phyloP scores from a whole-genome alignment of 306 rosid species.

The Carpinus fangiana region DNA sequence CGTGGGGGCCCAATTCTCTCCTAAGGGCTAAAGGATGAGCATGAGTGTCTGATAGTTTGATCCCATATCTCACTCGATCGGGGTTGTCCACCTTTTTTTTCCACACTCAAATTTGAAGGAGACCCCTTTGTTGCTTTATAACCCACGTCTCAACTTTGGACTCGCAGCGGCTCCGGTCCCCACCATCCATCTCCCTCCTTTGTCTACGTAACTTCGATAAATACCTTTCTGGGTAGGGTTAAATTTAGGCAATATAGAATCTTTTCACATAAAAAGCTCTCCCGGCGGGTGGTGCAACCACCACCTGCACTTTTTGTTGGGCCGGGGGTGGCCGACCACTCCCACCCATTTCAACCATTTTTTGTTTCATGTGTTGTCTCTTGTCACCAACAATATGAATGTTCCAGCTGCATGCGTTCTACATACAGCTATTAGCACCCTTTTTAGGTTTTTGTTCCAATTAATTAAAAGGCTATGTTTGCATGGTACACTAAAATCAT shows the following conservation, averaged over 20 bases:
- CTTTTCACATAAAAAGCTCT: conserved; percentile 9
- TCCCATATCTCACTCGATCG: conserved; percentile 10
- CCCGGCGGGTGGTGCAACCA: too few relatives aligned
- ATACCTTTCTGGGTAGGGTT: conserved; percentile 18
- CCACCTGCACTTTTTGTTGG: too few relatives aligned
- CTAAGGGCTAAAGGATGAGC: conserved; percentile 26
- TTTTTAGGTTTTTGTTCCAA: too few relatives aligned
- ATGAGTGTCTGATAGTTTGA: conserved; percentile 9
- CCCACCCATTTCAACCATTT: too few relatives aligned
- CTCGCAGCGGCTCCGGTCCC: conserved; percentile 44
- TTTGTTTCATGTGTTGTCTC: too few relatives aligned
- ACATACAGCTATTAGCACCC: too few relatives aligned
- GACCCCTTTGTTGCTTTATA: conserved; percentile 31
- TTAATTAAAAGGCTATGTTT: too few relatives aligned
- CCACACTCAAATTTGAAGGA: conserved; percentile 28
- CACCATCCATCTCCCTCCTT: background rate
- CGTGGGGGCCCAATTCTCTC: conserved; percentile 22
- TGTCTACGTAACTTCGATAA: conserved; percentile 13
- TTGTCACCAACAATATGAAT: too few relatives aligned
- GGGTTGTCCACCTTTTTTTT: background rate
- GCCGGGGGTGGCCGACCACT: too few relatives aligned
- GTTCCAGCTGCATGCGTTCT: too few relatives aligned
- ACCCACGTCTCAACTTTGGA: conserved; percentile 14
- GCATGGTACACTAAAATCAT: too few relatives aligned
- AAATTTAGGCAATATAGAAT: conserved; percentile 12